Evolutionary conservation across 2,329 filamentous ascomycete genomes (phyloP).

Genomic region (Epichloe aotearoae): DNA sequence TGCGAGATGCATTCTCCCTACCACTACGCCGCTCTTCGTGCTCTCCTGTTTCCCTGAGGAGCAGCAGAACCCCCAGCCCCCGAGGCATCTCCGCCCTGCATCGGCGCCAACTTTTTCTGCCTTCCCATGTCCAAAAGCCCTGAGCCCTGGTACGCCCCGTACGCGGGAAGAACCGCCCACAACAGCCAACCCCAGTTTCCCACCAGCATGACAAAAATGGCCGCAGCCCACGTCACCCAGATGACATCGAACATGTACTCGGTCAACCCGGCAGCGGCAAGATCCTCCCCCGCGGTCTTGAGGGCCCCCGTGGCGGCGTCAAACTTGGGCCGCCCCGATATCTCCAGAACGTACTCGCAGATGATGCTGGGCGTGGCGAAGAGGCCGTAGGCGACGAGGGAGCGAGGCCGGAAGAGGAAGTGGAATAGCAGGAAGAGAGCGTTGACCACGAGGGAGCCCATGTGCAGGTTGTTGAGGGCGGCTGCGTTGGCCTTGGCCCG

Average conservation of each 20-base stretch:
- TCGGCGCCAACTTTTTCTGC: constrained; percentile 35
- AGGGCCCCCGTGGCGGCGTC: constrained; percentile 52
- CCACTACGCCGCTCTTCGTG: constrained; percentile 37
- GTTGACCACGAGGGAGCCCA: constrained; percentile 61
- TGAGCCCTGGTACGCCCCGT: constrained; percentile 40
- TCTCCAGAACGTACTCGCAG: constrained; percentile 79
- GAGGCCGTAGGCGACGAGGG: constrained; percentile 54
- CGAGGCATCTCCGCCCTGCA: constrained; percentile 20
- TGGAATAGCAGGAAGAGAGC: constrained; percentile 60
- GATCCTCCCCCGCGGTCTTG: constrained; percentile 64
- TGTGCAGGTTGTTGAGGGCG: constrained; percentile 69
- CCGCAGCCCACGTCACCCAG: constrained; percentile 82
- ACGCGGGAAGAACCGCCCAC: constrained; percentile 42
- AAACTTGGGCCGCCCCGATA: constrained; percentile 65
- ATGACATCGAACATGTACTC: constrained; percentile 97
- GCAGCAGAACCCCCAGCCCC: constrained; percentile 17
- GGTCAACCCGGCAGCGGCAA: constrained; percentile 75
- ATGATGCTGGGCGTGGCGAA: constrained; percentile 62
- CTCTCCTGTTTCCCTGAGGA: constrained; percentile 36
- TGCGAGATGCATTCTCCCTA: not conserved
- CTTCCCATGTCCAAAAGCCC: constrained; percentile 40
- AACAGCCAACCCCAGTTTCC: constrained; percentile 63
- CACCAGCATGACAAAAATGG: constrained; percentile 58
- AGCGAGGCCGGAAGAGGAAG: constrained; percentile 51
- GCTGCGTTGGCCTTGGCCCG: constrained; percentile 65